Conservation (phyloP, 2,329 filamentous ascomycete species). For the Colletotrichum orbiculare region DNA sequence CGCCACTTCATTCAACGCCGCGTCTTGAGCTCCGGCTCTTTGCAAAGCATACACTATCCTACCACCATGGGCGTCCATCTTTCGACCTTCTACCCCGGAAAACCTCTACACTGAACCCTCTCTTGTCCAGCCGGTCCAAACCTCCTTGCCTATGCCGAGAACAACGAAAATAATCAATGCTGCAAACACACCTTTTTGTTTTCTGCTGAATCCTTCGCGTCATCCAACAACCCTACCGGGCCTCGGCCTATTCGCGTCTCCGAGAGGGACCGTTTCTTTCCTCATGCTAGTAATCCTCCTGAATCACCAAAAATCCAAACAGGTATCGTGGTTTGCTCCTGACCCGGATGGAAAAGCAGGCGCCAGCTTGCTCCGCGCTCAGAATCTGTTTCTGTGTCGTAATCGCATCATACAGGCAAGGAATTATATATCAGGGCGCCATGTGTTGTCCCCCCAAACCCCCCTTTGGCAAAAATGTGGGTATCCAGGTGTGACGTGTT, state of each 20-base stretch:
- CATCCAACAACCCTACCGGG: slow-evolving; percentile 2
- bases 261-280: background rate
- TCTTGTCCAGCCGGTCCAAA: background rate
- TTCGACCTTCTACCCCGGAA: background rate
- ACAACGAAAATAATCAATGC: background rate
- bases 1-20: background rate
- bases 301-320: slow-evolving; percentile 15
- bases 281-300: background rate
- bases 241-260: background rate
- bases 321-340: slow-evolving; percentile 7
- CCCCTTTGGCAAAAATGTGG: slow-evolving; percentile 28
- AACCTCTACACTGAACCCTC: background rate
- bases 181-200: slow-evolving; percentile 14
- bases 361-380: slow-evolving; percentile 11
- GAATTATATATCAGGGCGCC: slow-evolving; percentile 33
- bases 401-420: slow-evolving; percentile 34
- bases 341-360: slow-evolving; percentile 9
- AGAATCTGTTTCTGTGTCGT: slow-evolving; percentile 26
- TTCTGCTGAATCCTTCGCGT: background rate
- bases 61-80: slow-evolving; percentile 3
- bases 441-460: background rate
- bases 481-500: slow-evolving; percentile 33
- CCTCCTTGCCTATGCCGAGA: background rate
- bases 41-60: slow-evolving; percentile 32
- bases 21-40: slow-evolving; percentile 18